Conservation (phyloP, 176 grass and related monocot genomes). For the Oryza meyeriana region DNA sequence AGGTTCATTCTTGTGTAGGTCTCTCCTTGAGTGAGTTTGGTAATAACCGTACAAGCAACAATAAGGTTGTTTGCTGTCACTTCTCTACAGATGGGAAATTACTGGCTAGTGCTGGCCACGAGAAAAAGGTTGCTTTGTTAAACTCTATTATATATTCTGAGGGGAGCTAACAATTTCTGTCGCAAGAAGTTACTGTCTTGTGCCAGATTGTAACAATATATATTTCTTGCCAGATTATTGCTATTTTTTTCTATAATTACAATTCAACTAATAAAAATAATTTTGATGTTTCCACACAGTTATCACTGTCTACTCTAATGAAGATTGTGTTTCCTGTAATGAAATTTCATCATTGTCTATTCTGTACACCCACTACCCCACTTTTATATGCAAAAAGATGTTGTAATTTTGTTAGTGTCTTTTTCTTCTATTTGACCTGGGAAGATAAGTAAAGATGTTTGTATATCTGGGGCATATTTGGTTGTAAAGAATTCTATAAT, state of each 20-base stretch:
- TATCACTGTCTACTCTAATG: background rate
- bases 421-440: constrained; percentile 1
- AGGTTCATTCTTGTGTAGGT: constrained; percentile 47
- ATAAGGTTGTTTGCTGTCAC: constrained; percentile 75
- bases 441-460: background rate
- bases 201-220: background rate
- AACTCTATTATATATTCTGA: constrained; percentile 7
- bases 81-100: constrained; percentile 82
- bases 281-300: background rate
- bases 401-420: constrained; percentile 11
- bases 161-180: background rate
- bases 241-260: background rate
- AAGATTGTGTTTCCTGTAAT: background rate
- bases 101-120: constrained; percentile 78
- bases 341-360: background rate
- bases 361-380: background rate
- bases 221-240: background rate
- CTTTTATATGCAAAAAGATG: constrained; percentile 1
- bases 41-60: constrained; percentile 61
- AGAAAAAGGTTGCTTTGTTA: constrained; percentile 61
- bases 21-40: constrained; percentile 66
- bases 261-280: background rate
- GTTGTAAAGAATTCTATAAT: constrained; percentile 15
- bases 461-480: background rate
- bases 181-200: background rate